Evolutionary conservation across 1,284 basidiomycete species (phyloP).

Genomic region (Cryptococcus sp.): DNA sequence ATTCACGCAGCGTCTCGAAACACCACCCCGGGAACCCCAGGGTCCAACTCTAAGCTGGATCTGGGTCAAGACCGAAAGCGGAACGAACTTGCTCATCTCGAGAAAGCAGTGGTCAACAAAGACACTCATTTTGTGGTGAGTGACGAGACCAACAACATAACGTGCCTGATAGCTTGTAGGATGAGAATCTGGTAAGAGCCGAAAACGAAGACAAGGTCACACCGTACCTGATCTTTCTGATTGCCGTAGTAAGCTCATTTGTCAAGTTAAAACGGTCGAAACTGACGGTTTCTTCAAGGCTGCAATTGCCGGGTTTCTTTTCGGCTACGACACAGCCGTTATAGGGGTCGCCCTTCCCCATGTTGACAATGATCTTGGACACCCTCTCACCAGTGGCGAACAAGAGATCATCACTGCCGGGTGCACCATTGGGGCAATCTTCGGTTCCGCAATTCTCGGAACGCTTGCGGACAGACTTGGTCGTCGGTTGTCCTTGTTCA

Average conservation of each 20-base stretch:
- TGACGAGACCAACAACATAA: neutral
- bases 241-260: conserved; percentile 11
- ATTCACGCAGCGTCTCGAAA: too few relatives aligned
- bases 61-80: neutral
- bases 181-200: conserved; percentile 21
- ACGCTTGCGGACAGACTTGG: conserved; percentile 13
- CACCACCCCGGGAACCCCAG: neutral
- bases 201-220: conserved; percentile 24
- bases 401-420: conserved; percentile 22
- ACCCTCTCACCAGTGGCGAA: conserved; percentile 5
- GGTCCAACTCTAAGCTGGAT: neutral
- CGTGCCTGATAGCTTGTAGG: too few relatives aligned
- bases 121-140: neutral
- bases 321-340: conserved; percentile 16
- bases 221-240: conserved; percentile 37
- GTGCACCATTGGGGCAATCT: conserved; percentile 20
- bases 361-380: conserved; percentile 14
- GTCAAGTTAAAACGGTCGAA: neutral
- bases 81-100: neutral
- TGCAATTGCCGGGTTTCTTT: conserved; percentile 10
- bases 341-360: conserved; percentile 17
- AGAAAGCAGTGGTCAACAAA: neutral
- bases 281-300: neutral
- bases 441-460: conserved; percentile 16
- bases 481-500: conserved; percentile 14